These are phyloP conservation scores for Isatis tinctoria DNA, from an alignment of 345 rosid species.

Conservation along the genomic window DNA sequence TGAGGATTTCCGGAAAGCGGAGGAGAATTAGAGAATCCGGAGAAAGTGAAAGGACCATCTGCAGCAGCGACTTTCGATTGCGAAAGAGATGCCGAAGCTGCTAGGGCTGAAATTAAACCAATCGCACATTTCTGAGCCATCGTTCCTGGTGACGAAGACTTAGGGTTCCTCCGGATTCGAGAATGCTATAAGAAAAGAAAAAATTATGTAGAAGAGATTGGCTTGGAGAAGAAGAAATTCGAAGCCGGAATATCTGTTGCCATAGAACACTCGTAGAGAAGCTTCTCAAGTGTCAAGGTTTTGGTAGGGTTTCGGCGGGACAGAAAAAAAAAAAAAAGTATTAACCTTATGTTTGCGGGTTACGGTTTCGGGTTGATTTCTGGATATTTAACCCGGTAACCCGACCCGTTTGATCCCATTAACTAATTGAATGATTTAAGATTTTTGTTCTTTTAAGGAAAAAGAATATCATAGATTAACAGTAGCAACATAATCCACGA, in stretches of 20 bases:
- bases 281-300: constrained; percentile 35
- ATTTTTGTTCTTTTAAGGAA: neutral
- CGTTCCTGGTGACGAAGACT: neutral
- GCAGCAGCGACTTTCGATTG: constrained; percentile 46
- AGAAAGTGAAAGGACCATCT: constrained; percentile 60
- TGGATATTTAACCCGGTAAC: neutral
- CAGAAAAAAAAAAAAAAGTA: neutral
- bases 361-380: neutral
- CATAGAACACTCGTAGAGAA: neutral
- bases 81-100: constrained; percentile 54
- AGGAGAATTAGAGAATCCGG: constrained; percentile 35
- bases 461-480: neutral
- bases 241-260: constrained; percentile 13
- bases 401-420: neutral
- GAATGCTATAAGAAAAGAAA: neutral
- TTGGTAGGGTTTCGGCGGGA: constrained; percentile 48
- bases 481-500: constrained; percentile 6
- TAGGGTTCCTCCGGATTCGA: neutral
- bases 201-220: constrained; percentile 22
- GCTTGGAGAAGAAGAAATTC: constrained; percentile 38
- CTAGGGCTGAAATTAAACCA: constrained; percentile 63
- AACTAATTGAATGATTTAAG: neutral
- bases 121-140: constrained; percentile 66
- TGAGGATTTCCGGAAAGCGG: constrained; percentile 22
- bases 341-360: neutral